Evolutionary conservation across 2,329 filamentous ascomycete species (phyloP).

Genomic region (Lecanicillium sp.): DNA sequence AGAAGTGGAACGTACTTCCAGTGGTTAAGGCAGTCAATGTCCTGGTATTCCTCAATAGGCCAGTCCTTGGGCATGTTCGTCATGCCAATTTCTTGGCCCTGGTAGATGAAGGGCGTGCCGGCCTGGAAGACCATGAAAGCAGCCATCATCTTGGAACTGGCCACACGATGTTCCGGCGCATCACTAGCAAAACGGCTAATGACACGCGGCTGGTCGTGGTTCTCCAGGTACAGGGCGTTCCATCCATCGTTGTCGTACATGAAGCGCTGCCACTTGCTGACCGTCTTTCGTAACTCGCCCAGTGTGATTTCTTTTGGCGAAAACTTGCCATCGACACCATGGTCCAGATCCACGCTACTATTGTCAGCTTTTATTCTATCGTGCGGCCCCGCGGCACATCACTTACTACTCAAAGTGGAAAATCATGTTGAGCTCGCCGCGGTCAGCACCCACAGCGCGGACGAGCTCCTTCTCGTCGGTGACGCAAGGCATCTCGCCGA

Average conservation of each 20-base stretch:
- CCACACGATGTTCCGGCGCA: constrained; percentile 40
- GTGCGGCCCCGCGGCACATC: too few species aligned
- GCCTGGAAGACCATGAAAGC: constrained; percentile 51
- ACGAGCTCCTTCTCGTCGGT: constrained; percentile 37
- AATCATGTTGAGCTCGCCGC: constrained; percentile 62
- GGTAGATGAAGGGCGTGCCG: constrained; percentile 62
- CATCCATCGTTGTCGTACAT: constrained; percentile 55
- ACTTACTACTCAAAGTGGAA: constrained; percentile 62
- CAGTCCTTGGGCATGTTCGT: constrained; percentile 56
- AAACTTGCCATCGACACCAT: constrained; percentile 39
- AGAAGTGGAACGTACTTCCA: constrained; percentile 34
- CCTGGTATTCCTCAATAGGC: constrained; percentile 61
- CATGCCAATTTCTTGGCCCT: constrained; percentile 65
- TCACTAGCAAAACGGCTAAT: constrained; percentile 50
- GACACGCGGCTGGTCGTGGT: constrained; percentile 59
- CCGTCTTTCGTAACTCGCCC: constrained; percentile 44
- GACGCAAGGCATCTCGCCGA: constrained; percentile 45
- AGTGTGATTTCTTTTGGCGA: constrained; percentile 39
- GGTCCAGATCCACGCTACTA: constrained; percentile 46
- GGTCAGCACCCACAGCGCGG: constrained; percentile 46
- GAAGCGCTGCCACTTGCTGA: constrained; percentile 53
- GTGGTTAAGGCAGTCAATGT: constrained; percentile 53
- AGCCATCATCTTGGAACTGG: constrained; percentile 54
- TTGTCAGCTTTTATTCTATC: too few species aligned
- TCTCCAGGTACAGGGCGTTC: constrained; percentile 61